phyloP scores from a whole-genome alignment of 768 basidiomycete species.

The Suillus subaureus region DNA sequence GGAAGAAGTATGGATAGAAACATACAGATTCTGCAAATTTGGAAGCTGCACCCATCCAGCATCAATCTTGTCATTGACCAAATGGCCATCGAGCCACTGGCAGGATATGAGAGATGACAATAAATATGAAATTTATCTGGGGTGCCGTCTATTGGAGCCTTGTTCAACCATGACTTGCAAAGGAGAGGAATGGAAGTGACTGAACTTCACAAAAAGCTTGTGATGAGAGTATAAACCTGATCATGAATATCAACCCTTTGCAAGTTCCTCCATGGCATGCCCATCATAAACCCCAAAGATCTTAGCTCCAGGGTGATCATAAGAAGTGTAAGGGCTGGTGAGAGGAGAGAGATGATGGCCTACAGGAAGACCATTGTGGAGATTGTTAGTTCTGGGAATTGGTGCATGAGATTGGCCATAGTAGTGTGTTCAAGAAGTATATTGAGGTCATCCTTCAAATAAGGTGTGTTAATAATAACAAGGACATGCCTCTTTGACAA shows the following conservation, averaged over 20 bases:
- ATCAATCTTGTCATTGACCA: not conserved
- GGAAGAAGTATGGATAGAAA: too few species aligned
- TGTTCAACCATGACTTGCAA: not conserved
- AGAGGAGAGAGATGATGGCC: not conserved
- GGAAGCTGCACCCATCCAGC: too few species aligned
- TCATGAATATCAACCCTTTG: not conserved
- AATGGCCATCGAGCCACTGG: not conserved
- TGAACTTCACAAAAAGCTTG: not conserved
- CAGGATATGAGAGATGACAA: not conserved
- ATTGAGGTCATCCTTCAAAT: too few species aligned
- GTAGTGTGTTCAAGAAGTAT: too few species aligned
- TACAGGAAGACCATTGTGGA: not conserved
- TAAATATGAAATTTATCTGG: not conserved
- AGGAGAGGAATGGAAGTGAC: not conserved
- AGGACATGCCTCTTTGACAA: too few species aligned
- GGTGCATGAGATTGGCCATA: too few species aligned
- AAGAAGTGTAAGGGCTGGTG: fast-evolving
- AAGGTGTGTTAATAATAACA: too few species aligned
- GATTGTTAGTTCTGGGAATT: too few species aligned
- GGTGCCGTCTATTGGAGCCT: not conserved
- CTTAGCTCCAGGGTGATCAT: fast-evolving
- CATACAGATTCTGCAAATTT: not conserved
- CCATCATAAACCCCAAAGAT: not conserved
- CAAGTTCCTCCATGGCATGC: not conserved
- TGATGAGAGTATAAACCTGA: not conserved